Conservation (phyloP, 345 rosid genomes). For the Citrus inodora region DNA sequence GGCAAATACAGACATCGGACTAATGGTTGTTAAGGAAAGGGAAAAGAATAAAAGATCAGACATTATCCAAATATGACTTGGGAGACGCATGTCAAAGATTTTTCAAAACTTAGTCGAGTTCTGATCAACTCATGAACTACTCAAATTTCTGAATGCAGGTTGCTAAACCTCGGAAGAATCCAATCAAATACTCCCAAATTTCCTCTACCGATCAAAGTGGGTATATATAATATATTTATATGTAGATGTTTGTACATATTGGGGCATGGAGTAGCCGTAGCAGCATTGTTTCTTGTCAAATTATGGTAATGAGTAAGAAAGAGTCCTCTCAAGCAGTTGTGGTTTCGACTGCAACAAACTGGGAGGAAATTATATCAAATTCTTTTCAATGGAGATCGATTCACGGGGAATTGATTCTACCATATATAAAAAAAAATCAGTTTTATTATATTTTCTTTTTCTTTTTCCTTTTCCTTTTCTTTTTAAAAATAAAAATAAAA, state of each 20-base stretch:
- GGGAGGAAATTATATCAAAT: too few species aligned
- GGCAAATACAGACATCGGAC: background rate
- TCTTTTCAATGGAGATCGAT: too few species aligned
- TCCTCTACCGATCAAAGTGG: background rate
- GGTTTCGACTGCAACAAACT: background rate
- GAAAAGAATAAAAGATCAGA: too few species aligned
- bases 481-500: too few species aligned
- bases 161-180: background rate
- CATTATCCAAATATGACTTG: background rate
- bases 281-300: background rate
- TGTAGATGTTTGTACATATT: conserved; percentile 5
- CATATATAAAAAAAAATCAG: too few species aligned
- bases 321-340: background rate
- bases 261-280: background rate
- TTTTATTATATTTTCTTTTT: too few species aligned
- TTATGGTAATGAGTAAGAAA: background rate
- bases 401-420: too few species aligned
- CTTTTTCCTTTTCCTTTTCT: too few species aligned
- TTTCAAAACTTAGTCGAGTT: too few species aligned
- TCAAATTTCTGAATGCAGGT: background rate
- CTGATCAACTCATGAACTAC: too few species aligned
- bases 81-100: background rate
- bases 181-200: background rate
- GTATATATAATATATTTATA: background rate
- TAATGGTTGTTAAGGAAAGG: background rate